phyloP scores from a whole-genome alignment of 495 filamentous ascomycete species.

The Aspergillus panamensis region DNA sequence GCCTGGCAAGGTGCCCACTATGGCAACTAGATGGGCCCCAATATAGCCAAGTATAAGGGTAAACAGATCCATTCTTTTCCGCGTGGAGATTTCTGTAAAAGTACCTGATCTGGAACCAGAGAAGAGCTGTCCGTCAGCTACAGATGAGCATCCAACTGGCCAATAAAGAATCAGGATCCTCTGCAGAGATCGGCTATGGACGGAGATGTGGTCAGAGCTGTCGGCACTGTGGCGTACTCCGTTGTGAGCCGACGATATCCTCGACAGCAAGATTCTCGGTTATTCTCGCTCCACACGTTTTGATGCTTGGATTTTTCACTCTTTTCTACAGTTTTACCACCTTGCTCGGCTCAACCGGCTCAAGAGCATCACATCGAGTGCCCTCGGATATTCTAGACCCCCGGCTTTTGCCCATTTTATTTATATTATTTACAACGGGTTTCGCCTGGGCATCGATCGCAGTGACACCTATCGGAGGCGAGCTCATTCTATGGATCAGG shows the following conservation, averaged over 20 bases:
- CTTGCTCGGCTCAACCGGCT: not conserved
- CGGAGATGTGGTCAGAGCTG: slow-evolving; percentile 1
- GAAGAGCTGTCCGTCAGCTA: not conserved
- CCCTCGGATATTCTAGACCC: not conserved
- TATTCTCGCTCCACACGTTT: slow-evolving; percentile 5
- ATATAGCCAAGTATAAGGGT: not conserved
- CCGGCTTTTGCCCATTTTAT: not conserved
- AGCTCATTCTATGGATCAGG: not conserved
- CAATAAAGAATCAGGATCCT: not conserved
- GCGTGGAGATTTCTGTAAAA: slow-evolving; percentile 1
- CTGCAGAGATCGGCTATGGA: not conserved
- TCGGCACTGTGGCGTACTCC: slow-evolving; percentile 8
- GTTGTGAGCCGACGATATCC: slow-evolving; percentile 5
- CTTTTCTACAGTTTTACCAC: not conserved
- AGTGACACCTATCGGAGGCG: no score
- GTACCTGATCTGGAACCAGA: slow-evolving; percentile 1
- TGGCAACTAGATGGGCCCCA: not conserved
- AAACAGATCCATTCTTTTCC: slow-evolving; percentile 13
- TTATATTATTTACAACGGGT: no score
- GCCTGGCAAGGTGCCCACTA: slow-evolving; percentile 1
- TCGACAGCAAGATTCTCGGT: not conserved
- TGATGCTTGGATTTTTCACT: not conserved
- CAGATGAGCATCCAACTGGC: slow-evolving; percentile 2
- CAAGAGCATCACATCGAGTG: no score
- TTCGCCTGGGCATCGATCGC: no score